Evolutionary conservation across 306 rosid species (phyloP).

Genomic region (Glycine latifolia): DNA sequence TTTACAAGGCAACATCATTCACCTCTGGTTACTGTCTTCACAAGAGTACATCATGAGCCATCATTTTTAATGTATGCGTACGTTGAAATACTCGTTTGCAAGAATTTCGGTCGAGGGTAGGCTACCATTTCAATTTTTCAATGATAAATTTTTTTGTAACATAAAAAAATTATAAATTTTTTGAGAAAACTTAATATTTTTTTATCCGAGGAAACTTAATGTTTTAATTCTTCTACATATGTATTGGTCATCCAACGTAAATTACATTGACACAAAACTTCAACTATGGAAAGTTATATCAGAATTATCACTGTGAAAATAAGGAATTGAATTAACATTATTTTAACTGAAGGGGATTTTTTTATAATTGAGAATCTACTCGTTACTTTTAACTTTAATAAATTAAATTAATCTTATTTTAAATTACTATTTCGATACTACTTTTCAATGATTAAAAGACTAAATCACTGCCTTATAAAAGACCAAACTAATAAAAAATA

Average conservation of each 20-base stretch:
- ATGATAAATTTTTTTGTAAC: background rate
- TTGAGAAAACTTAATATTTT: background rate
- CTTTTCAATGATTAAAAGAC: too few species aligned
- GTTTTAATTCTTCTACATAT: background rate
- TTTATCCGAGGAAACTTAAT: background rate
- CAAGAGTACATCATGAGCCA: slow-evolving; percentile 41
- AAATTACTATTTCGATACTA: background rate
- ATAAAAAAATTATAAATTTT: too few species aligned
- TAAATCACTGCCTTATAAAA: too few species aligned
- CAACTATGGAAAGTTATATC: background rate
- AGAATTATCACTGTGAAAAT: background rate
- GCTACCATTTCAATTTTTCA: background rate
- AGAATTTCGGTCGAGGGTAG: background rate
- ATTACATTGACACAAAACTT: background rate
- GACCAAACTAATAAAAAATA: too few species aligned
- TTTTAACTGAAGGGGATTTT: background rate
- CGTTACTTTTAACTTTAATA: too few species aligned
- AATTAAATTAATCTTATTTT: background rate
- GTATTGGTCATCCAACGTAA: background rate
- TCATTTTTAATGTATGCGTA: slow-evolving; percentile 42
- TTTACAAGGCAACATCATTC: slow-evolving; percentile 29
- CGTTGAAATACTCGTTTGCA: slow-evolving; percentile 18
- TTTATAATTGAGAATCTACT: background rate
- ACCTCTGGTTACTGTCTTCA: background rate
- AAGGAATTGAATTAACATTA: background rate